Base-by-base conservation (phyloP, 768 basidiomycete species). In the Chalciporus piperatus region DNA sequence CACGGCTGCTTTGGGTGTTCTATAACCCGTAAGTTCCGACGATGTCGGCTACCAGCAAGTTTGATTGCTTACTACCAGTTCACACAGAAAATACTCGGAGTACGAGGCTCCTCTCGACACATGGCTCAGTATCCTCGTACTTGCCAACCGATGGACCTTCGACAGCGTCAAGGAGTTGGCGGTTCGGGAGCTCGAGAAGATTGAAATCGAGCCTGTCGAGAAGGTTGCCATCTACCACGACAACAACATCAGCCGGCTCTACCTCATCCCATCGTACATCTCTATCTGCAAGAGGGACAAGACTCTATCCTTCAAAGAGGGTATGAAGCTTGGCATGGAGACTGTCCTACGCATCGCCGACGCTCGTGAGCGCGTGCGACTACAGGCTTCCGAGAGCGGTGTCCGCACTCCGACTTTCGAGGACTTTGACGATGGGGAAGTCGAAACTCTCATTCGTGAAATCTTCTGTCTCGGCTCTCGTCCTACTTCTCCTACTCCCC, bases 1-100 rank as follows among this genome's bases (percentile, higher is more conserved):
- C 75, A 14, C 75, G 76, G 0, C 78, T 85, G 41, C 64, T 83
- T 0, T 84, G 79, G 79, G 75, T 85, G 0, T 82, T 85, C 44
- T 86, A 86, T 46, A 83, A 84, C 47, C 71, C 75, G 84, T 85
- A 53, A 48, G 80, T 71, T 22, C 32, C 7, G 27, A 17, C 28
- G 16, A 1, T n/a, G 6, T 45, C 17, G 17, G 11, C 10, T 48
- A 2, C 10, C 20, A 25, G 28, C 33, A 25, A 37, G 16, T 30
- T 45, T 12, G 32, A 33, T 35, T 37, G 17, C 52, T 49, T 4
- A 53, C 49, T 32, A 17, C 43, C 30, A 39, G 35, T n/a, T 37
- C 35, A 37, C 35, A 37, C 51, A 72, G 71, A 4, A 67, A 63
- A 65, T 70, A 73, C 54, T 74, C 70, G 0, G 41, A 68, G 2